phyloP scores from a whole-genome alignment of 2,329 filamentous ascomycete genomes.

The Ophiostoma himal-ulmi region DNA sequence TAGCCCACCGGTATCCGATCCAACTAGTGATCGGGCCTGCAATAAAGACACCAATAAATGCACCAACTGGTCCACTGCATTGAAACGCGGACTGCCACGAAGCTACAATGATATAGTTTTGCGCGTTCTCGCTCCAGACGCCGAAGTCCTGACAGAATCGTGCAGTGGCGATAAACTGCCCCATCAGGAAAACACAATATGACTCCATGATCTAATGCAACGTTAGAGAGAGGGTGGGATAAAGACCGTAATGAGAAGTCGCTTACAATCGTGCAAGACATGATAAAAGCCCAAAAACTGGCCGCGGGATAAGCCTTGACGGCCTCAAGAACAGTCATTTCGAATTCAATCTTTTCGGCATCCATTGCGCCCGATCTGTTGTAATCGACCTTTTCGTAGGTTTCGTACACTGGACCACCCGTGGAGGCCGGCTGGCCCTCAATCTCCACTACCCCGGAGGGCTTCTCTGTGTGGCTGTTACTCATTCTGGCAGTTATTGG shows the following conservation, averaged over 20 bases:
- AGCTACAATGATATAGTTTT: constrained; percentile 40
- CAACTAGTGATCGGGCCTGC: constrained; percentile 55
- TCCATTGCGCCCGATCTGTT: constrained; percentile 45
- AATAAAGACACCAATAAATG: constrained; percentile 53
- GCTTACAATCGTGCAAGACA: constrained; percentile 40
- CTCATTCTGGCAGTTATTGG: background rate
- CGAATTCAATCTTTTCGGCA: constrained; percentile 43
- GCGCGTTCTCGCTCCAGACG: constrained; percentile 31
- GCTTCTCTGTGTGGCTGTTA: background rate
- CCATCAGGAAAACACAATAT: constrained; percentile 57
- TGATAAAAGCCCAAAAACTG: constrained; percentile 37
- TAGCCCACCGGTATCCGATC: constrained; percentile 56
- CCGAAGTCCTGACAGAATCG: constrained; percentile 45
- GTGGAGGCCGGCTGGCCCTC: background rate
- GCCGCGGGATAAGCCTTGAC: constrained; percentile 35
- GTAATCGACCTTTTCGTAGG: constrained; percentile 4
- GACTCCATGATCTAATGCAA: constrained; percentile 50
- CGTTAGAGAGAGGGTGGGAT: background rate
- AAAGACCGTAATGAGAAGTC: constrained; percentile 16
- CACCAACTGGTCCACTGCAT: constrained; percentile 50
- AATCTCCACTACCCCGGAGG: background rate
- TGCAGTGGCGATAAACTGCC: constrained; percentile 50
- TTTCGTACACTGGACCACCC: background rate
- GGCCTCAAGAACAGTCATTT: constrained; percentile 35
- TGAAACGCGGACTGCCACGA: constrained; percentile 56